phyloP scores from a whole-genome alignment of 768 basidiomycete species.

The Suillus sp. region DNA sequence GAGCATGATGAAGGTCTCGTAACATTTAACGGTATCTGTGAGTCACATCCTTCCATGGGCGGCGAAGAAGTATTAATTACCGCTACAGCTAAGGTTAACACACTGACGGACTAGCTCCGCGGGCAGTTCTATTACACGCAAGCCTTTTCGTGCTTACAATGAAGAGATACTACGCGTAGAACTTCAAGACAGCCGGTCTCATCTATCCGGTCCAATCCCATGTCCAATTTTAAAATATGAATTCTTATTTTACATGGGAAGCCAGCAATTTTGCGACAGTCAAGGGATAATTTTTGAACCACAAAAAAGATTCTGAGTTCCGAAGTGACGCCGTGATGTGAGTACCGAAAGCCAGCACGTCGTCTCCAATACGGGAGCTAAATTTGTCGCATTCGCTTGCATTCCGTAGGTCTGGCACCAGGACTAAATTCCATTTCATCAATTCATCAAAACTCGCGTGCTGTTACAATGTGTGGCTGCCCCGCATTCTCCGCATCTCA shows the following conservation, averaged over 20 bases:
- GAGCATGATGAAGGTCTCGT: background rate
- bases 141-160: background rate
- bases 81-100: background rate
- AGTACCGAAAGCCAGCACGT: background rate
- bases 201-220: background rate
- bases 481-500: slow-evolving; percentile 5
- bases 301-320: background rate
- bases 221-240: background rate
- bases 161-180: background rate
- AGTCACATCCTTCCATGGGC: background rate
- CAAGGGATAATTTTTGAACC: background rate
- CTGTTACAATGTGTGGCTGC: background rate
- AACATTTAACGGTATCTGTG: background rate
- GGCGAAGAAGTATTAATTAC: background rate
- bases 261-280: background rate
- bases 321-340: background rate
- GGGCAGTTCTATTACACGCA: background rate
- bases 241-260: slow-evolving; percentile 4
- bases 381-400: background rate
- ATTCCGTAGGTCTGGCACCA: background rate
- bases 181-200: background rate
- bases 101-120: background rate
- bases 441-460: background rate
- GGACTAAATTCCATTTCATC: background rate
- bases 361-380: background rate